These are phyloP conservation scores for Sclerotinia glacialis DNA, from an alignment of 2,329 filamentous ascomycete species.

Conservation along the genomic window DNA sequence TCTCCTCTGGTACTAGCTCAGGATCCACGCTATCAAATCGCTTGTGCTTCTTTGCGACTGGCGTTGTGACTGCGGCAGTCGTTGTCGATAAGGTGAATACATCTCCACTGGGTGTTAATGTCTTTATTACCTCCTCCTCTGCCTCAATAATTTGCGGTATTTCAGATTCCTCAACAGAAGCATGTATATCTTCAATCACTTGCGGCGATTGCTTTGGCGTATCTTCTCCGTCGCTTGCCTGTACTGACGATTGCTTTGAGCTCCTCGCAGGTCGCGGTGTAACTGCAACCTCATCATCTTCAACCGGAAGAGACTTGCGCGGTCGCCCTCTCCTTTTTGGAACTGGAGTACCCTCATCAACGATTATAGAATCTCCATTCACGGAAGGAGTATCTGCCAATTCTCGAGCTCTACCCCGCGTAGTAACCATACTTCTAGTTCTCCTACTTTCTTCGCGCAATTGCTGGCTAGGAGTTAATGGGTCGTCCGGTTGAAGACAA, in stretches of 20 bases:
- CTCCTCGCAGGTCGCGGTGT: constrained; percentile 31
- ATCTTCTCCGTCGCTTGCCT: constrained; percentile 27
- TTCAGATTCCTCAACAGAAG: constrained; percentile 15
- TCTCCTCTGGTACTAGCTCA: constrained; percentile 18
- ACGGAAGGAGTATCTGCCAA: constrained; percentile 14
- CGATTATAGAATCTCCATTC: constrained; percentile 26
- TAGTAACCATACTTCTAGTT: constrained; percentile 31
- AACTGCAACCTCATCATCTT: constrained; percentile 19
- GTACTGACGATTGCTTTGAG: constrained; percentile 30
- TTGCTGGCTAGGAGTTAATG: constrained; percentile 20
- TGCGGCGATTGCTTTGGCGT: constrained; percentile 21
- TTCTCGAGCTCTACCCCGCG: constrained; percentile 25
- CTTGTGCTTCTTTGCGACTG: constrained; percentile 28
- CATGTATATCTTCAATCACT: constrained; percentile 34
- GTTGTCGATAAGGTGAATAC: neutral
- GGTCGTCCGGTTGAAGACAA: constrained; percentile 24
- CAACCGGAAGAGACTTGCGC: constrained; percentile 14
- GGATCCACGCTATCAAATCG: constrained; percentile 33
- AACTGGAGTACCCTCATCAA: constrained; percentile 22
- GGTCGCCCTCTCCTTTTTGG: constrained; percentile 22
- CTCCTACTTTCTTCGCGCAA: constrained; percentile 16
- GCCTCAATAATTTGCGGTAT: neutral
- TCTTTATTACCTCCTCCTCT: neutral
- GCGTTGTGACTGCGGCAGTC: neutral
- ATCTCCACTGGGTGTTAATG: neutral